phyloP scores from a whole-genome alignment of 306 rosid genomes.

The Clitoria ternatea region DNA sequence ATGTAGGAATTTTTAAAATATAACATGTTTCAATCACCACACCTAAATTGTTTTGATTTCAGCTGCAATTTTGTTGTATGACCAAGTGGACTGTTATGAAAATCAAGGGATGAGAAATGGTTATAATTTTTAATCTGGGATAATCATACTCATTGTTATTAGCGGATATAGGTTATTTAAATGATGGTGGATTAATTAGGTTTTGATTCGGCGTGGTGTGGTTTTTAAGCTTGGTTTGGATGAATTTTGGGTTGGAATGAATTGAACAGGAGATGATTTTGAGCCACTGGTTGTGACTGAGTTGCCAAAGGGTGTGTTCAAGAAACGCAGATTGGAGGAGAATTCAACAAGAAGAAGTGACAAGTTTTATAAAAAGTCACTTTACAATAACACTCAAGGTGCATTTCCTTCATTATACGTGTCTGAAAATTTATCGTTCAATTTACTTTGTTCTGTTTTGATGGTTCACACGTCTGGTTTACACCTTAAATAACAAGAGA shows the following conservation, averaged over 20 bases:
- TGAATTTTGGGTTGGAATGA: not conserved
- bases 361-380: slow-evolving; percentile 23
- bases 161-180: not conserved
- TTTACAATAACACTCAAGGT: slow-evolving; percentile 44
- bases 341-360: slow-evolving; percentile 20
- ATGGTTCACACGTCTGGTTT: not conserved
- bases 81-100: not conserved
- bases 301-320: slow-evolving; percentile 36
- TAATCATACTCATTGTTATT: not conserved
- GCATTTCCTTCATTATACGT: not conserved
- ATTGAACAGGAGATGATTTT: slow-evolving; percentile 32
- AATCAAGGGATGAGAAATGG: not conserved
- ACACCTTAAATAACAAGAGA: not conserved
- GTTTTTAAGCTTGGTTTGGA: not conserved
- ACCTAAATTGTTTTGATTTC: not conserved
- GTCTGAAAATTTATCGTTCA: not conserved
- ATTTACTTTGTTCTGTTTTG: not conserved
- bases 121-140: not conserved
- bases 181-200: not conserved
- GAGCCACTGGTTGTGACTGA: slow-evolving; percentile 64
- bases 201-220: not conserved
- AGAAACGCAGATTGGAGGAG: slow-evolving; percentile 40
- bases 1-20: not conserved
- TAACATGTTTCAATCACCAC: not conserved
- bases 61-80: not conserved